A percentile compares a stretch with the other conserved stretches of the same genome.
Conservation (phyloP, 495 filamentous ascomycete species). For the Jackrogersella multiformis region DNA sequence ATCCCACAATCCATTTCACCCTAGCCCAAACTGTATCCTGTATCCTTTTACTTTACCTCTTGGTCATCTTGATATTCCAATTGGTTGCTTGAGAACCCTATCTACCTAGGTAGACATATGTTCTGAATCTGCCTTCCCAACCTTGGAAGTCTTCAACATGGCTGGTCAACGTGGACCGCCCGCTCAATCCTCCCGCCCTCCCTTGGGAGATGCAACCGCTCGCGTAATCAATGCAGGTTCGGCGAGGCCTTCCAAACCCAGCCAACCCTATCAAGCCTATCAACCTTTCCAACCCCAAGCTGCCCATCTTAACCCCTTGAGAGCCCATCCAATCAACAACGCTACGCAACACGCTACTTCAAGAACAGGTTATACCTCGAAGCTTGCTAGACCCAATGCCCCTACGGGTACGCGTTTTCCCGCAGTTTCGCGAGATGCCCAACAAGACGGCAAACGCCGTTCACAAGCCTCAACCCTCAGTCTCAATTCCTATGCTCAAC, state of each 20-base stretch:
- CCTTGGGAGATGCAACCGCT: slow-evolving; percentile 59
- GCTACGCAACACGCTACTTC: slow-evolving; percentile 19
- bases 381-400: slow-evolving; percentile 28
- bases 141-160: slow-evolving; percentile 52
- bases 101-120: slow-evolving; percentile 21
- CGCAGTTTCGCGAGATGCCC: slow-evolving; percentile 61
- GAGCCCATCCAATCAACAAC: slow-evolving; percentile 39
- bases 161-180: slow-evolving; percentile 43
- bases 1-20: not conserved
- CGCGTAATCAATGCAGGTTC: slow-evolving; percentile 53
- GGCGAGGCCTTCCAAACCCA: slow-evolving; percentile 23
- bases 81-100: not conserved
- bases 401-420: slow-evolving; percentile 40
- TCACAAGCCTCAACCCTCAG: slow-evolving; percentile 79
- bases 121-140: slow-evolving; percentile 12
- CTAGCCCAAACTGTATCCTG: not conserved
- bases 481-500: slow-evolving; percentile 64
- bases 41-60: too few species aligned
- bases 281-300: slow-evolving; percentile 7
- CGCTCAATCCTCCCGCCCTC: slow-evolving; percentile 49
- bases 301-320: slow-evolving; percentile 31
- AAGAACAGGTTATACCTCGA: slow-evolving; percentile 27
- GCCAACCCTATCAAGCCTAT: slow-evolving; percentile 2
- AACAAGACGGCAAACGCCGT: slow-evolving; percentile 67
- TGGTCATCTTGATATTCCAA: not conserved